phyloP scores from a whole-genome alignment of 352 stramenopile genomes.

The Globisporangium parvum region DNA sequence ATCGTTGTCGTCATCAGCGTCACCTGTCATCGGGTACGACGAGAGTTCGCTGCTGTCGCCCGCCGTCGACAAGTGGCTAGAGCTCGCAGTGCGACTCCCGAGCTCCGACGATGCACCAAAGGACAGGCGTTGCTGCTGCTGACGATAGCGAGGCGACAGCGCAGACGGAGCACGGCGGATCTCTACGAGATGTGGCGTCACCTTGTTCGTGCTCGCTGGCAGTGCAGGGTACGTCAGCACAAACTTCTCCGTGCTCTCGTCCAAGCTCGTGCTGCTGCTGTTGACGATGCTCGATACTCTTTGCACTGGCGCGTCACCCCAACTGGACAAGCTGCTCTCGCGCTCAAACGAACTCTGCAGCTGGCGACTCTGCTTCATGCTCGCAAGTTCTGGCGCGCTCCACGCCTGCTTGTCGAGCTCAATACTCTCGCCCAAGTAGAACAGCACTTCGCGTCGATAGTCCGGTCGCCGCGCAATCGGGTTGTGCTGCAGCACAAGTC shows the following conservation, averaged over 20 bases:
- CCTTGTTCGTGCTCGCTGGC: slow-evolving; percentile 7
- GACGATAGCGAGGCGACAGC: slow-evolving; percentile 19
- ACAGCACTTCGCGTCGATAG: slow-evolving; percentile 75
- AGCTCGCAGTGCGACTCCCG: slow-evolving; percentile 1
- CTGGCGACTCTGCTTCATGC: slow-evolving; percentile 63
- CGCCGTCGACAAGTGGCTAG: not conserved
- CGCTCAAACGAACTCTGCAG: slow-evolving; percentile 15
- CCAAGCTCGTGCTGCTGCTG: not conserved
- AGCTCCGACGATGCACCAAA: not conserved
- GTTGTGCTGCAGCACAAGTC: slow-evolving; percentile 67
- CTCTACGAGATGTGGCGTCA: slow-evolving; percentile 32
- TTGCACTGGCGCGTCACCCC: slow-evolving; percentile 2
- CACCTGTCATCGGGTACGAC: slow-evolving; percentile 17
- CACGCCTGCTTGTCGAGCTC: slow-evolving; percentile 61
- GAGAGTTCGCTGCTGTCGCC: slow-evolving; percentile 4
- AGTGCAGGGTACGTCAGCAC: slow-evolving; percentile 38
- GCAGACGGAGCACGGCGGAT: slow-evolving; percentile 39
- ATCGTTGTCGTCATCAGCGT: slow-evolving; percentile 24
- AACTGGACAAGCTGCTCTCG: not conserved
- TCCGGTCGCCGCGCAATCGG: slow-evolving; percentile 63
- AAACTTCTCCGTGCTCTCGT: slow-evolving; percentile 16
- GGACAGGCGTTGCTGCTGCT: slow-evolving; percentile 11
- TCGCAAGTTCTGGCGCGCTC: slow-evolving; percentile 54
- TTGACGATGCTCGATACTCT: not conserved
- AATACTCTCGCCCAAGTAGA: slow-evolving; percentile 62